phyloP scores from a whole-genome alignment of 2,329 filamentous ascomycete genomes.

The Apiospora malaysiana region DNA sequence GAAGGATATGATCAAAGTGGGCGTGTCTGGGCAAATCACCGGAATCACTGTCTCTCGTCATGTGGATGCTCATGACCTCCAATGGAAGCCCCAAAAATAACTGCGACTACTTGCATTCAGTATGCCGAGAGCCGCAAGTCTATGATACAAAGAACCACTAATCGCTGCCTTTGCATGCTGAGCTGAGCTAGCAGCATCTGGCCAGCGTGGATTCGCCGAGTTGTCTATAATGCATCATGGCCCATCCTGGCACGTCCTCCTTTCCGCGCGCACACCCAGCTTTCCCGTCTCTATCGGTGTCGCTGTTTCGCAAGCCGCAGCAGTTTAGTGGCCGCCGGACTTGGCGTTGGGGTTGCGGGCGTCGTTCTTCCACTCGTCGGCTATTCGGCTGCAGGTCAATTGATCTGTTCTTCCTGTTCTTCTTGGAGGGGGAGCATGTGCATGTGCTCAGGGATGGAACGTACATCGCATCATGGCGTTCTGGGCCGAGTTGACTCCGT shows the following conservation, averaged over 20 bases:
- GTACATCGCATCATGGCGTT: slow-evolving; percentile 79
- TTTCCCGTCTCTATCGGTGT: slow-evolving; percentile 23
- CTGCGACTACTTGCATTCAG: slow-evolving; percentile 9
- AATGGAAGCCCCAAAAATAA: neutral
- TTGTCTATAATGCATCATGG: slow-evolving; percentile 33
- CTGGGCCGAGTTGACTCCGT: slow-evolving; percentile 87
- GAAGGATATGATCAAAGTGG: too few species aligned
- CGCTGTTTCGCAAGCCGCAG: neutral
- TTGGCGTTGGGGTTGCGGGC: slow-evolving; percentile 79
- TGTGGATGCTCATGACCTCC: neutral
- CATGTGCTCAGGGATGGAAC: slow-evolving; percentile 30
- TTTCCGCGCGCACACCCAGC: slow-evolving; percentile 5
- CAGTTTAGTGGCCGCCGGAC: slow-evolving; percentile 51
- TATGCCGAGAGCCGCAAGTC: slow-evolving; percentile 31
- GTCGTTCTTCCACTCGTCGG: slow-evolving; percentile 96
- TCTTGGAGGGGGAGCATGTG: slow-evolving; percentile 20
- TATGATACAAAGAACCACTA: slow-evolving; percentile 38
- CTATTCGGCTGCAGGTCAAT: slow-evolving; percentile 53
- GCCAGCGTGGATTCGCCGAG: slow-evolving; percentile 31
- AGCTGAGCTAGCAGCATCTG: slow-evolving; percentile 14
- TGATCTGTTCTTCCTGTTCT: slow-evolving; percentile 11
- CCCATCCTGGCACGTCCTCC: slow-evolving; percentile 16
- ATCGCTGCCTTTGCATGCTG: slow-evolving; percentile 29
- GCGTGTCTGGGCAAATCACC: neutral
- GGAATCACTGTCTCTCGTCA: neutral